Evolutionary conservation across 1,284 basidiomycete genomes (phyloP).

Genomic region (Trichosporon ovoides): DNA sequence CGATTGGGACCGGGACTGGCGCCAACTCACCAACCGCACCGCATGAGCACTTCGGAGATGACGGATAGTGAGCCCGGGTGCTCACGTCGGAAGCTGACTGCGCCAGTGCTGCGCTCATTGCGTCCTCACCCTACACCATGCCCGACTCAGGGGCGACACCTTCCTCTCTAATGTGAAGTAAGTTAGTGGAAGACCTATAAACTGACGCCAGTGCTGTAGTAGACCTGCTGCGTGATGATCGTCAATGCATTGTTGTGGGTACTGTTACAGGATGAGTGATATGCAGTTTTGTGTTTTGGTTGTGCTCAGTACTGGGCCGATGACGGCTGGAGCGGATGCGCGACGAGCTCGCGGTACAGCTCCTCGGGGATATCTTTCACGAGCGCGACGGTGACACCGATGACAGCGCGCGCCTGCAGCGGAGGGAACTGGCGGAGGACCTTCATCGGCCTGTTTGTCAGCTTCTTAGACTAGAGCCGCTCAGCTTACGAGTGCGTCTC

Average conservation of each 20-base stretch:
- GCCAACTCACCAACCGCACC: background rate
- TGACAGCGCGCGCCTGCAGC: constrained; percentile 76
- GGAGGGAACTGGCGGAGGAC: constrained; percentile 91
- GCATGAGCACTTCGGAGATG: too few species aligned
- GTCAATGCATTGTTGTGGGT: background rate
- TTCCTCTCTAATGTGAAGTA: too few species aligned
- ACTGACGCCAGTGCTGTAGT: background rate
- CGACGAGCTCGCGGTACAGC: constrained; percentile 83
- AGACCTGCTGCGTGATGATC: background rate
- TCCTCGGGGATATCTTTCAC: constrained; percentile 82
- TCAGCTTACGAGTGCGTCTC: constrained; percentile 64
- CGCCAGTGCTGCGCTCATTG: too few species aligned
- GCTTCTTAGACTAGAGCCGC: background rate
- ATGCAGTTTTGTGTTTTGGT: background rate
- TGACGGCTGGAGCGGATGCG: constrained; percentile 57
- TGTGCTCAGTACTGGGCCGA: background rate
- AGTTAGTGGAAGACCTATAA: too few species aligned
- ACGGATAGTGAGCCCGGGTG: too few species aligned
- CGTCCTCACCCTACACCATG: too few species aligned
- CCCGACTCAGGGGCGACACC: too few species aligned
- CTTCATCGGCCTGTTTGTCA: constrained; percentile 73
- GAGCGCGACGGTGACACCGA: constrained; percentile 86
- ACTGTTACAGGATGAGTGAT: background rate
- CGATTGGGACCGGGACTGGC: background rate
- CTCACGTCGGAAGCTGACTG: too few species aligned